Conservation (phyloP, 2,329 filamentous ascomycete species). For the Fusarium poae region DNA sequence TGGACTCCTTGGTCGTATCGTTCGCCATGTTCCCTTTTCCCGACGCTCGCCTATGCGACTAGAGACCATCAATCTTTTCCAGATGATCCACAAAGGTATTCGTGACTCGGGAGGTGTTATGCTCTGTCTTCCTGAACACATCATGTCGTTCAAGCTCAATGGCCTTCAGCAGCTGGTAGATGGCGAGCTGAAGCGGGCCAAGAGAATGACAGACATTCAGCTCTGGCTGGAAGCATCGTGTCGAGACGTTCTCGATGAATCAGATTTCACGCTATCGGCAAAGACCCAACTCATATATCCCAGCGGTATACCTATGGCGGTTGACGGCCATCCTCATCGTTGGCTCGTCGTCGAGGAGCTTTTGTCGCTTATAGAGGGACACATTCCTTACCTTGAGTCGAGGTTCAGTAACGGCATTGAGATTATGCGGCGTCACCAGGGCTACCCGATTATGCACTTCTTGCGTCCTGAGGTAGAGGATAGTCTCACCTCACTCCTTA, state of each 20-base stretch:
- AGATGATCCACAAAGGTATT: conserved; percentile 55
- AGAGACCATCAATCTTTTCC: conserved; percentile 54
- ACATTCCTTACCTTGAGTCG: conserved; percentile 55
- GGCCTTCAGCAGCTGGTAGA: conserved; percentile 69
- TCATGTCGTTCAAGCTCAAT: conserved; percentile 73
- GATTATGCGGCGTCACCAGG: conserved; percentile 55
- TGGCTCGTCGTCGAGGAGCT: conserved; percentile 62
- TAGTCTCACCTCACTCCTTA: conserved; percentile 56
- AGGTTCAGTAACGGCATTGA: conserved; percentile 61
- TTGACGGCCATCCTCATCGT: conserved; percentile 67
- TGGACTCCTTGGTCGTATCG: conserved; percentile 63
- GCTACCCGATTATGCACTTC: conserved; percentile 70
- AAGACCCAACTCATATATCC: conserved; percentile 71
- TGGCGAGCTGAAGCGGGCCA: conserved; percentile 56
- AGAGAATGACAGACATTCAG: conserved; percentile 64
- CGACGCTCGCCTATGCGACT: conserved; percentile 58
- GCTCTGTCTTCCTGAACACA: conserved; percentile 71
- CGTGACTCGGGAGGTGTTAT: conserved; percentile 63
- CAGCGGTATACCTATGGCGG: conserved; percentile 59
- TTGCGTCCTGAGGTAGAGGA: conserved; percentile 62
- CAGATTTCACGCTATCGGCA: conserved; percentile 66
- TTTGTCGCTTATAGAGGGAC: conserved; percentile 56
- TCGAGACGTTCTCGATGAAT: conserved; percentile 76
- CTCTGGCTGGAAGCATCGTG: conserved; percentile 61
- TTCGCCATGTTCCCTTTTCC: conserved; percentile 70